A percentile compares a stretch with the other conserved stretches of the same genome.
Conservation (phyloP, 2,329 filamentous ascomycete species). For the Arthrobotrys sinensis region DNA sequence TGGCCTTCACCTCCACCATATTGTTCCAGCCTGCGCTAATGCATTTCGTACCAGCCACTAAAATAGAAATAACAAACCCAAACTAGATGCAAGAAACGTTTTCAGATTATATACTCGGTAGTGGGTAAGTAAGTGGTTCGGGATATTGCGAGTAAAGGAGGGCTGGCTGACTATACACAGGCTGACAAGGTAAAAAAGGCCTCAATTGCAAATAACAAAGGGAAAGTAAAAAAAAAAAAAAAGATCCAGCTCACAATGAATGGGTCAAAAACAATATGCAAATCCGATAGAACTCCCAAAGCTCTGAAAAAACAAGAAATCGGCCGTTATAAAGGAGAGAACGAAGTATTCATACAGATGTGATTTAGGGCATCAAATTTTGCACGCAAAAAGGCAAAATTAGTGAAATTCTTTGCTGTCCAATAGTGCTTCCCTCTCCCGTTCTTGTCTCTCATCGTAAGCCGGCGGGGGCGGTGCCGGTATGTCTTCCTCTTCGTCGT, state of each 20-base stretch:
- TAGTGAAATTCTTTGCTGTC: slow-evolving; percentile 57
- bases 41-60: too few relatives aligned
- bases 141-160: not conserved
- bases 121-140: not conserved
- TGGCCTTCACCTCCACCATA: too few relatives aligned
- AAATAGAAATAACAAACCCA: too few relatives aligned
- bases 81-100: too few relatives aligned
- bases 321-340: slow-evolving; percentile 5
- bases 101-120: slow-evolving; percentile 5
- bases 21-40: too few relatives aligned
- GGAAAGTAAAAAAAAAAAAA: slow-evolving; percentile 7
- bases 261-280: not conserved
- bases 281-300: slow-evolving; percentile 12
- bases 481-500: slow-evolving; percentile 19
- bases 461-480: slow-evolving; percentile 47
- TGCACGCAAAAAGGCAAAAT: not conserved
- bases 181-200: not conserved
- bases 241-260: slow-evolving; percentile 23
- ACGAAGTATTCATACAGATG: slow-evolving; percentile 16
- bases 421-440: slow-evolving; percentile 30
- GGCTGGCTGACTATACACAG: not conserved
- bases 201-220: not conserved
- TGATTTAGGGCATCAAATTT: not conserved
- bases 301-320: not conserved
- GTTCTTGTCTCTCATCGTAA: slow-evolving; percentile 35